Evolutionary conservation across 2,329 filamentous ascomycete genomes (phyloP).

Genomic region (Colletotrichum chrysophilum): DNA sequence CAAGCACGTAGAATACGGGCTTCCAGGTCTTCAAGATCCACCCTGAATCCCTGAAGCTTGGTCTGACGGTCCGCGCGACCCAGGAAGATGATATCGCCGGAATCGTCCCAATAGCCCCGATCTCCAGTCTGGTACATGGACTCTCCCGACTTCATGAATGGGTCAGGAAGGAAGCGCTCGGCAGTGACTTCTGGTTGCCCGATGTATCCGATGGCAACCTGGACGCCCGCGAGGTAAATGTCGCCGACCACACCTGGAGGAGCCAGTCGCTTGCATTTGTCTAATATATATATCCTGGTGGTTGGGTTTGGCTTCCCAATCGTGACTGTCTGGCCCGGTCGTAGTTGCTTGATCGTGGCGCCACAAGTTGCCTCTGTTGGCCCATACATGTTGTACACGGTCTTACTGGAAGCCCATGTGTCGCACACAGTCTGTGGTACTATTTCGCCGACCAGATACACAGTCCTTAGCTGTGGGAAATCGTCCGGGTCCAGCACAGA

Average conservation of each 20-base stretch:
- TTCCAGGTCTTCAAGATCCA: conserved; percentile 29
- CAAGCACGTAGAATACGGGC: conserved; percentile 24
- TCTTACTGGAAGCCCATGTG: conserved; percentile 32
- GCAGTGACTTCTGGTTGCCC: conserved; percentile 29
- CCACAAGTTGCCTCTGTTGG: conserved; percentile 46
- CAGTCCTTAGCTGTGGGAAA: conserved; percentile 32
- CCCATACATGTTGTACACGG: conserved; percentile 48
- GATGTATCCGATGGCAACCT: conserved; percentile 46
- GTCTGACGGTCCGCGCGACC: conserved; percentile 42
- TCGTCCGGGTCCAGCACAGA: conserved; percentile 32
- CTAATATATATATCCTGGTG: conserved; percentile 43
- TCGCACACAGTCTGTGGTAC: conserved; percentile 37
- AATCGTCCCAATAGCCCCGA: conserved; percentile 33
- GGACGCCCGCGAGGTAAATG: conserved; percentile 46
- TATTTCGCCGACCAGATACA: conserved; percentile 43
- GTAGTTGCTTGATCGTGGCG: conserved; percentile 36
- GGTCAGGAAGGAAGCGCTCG: conserved; percentile 34
- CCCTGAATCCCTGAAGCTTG: conserved; percentile 32
- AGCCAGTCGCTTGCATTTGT: conserved; percentile 26
- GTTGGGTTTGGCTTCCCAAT: conserved; percentile 24
- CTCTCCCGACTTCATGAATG: conserved; percentile 14
- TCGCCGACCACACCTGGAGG: conserved; percentile 43
- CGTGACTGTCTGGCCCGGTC: conserved; percentile 30
- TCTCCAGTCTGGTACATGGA: conserved; percentile 47
- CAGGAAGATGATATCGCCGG: conserved; percentile 36